Evolutionary conservation across 371 early-diverging fungal genomes (phyloP).

Genomic region (Apophysomyces sp.): DNA sequence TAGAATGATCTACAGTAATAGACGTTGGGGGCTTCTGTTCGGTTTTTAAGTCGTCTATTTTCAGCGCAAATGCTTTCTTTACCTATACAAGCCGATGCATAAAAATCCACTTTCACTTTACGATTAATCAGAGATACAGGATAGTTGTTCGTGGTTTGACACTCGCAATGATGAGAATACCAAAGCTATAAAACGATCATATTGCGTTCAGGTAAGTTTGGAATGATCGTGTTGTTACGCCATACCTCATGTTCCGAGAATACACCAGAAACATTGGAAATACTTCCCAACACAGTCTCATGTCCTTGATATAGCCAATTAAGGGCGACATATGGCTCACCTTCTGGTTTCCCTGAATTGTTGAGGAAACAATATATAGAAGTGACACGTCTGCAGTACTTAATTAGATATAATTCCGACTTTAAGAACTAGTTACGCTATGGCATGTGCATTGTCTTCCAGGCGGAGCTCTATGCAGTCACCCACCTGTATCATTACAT

Average conservation of each 20-base stretch:
- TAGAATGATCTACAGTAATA: slow-evolving; percentile 23
- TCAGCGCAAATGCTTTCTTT: not conserved
- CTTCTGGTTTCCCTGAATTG: not conserved
- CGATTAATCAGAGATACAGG: not conserved
- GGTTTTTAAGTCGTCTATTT: not conserved
- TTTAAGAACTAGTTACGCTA: not conserved
- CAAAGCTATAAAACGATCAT: not conserved
- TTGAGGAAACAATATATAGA: not conserved
- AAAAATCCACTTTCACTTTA: not conserved
- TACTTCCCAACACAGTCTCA: not conserved
- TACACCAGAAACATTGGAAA: not conserved
- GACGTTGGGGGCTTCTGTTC: not conserved
- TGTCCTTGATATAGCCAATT: not conserved
- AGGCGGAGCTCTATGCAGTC: not conserved
- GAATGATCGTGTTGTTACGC: no score
- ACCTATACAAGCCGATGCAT: not conserved
- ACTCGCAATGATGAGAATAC: not conserved
- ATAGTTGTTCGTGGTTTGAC: not conserved
- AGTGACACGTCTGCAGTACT: not conserved
- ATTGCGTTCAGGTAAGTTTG: not conserved
- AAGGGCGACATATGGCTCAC: not conserved
- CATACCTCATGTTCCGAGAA: not conserved
- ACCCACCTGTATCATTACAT: not conserved
- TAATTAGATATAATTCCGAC: not conserved
- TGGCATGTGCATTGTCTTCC: not conserved